phyloP scores from a whole-genome alignment of 805 yeast species.

The Hermanozyma aechmeae region DNA sequence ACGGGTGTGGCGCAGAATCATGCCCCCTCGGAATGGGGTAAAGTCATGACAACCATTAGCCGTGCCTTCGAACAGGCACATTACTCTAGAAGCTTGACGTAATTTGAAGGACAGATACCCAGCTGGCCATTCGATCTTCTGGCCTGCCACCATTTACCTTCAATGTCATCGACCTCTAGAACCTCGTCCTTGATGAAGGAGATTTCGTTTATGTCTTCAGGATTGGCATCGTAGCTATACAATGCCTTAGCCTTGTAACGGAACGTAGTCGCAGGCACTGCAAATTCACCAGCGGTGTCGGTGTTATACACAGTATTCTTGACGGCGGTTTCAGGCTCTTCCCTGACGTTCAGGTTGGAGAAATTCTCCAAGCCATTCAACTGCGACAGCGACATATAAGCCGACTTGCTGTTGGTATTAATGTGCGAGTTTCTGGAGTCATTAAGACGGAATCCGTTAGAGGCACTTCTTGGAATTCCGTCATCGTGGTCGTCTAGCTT shows the following conservation, averaged over 20 bases:
- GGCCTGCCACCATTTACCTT: conserved; percentile 99
- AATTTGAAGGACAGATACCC: conserved; percentile 94
- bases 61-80: no score
- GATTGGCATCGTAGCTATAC: conserved; percentile 81
- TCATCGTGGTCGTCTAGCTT: conserved; percentile 14
- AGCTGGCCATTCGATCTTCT: conserved; percentile 70
- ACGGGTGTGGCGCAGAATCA: no score
- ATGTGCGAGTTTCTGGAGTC: conserved; percentile 28
- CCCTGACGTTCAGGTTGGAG: conserved; percentile 27
- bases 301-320: conserved; percentile 10
- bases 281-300: conserved; percentile 15
- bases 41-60: no score
- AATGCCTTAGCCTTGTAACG: conserved; percentile 82
- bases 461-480: conserved; percentile 9
- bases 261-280: conserved; percentile 29
- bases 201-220: conserved; percentile 87
- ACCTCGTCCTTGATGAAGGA: conserved; percentile 86
- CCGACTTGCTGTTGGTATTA: conserved; percentile 19
- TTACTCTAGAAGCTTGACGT: conserved; percentile 64
- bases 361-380: conserved; percentile 55
- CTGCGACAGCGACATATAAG: conserved; percentile 45
- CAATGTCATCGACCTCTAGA: conserved; percentile 84
- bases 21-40: no score
- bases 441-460: conserved; percentile 18
- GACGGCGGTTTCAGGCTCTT: conserved; percentile 15